Evolutionary conservation across 495 filamentous ascomycete species (phyloP), one percentile per base, ranked within the genome.

Genomic region (Xylaria flabelliformis): DNA sequence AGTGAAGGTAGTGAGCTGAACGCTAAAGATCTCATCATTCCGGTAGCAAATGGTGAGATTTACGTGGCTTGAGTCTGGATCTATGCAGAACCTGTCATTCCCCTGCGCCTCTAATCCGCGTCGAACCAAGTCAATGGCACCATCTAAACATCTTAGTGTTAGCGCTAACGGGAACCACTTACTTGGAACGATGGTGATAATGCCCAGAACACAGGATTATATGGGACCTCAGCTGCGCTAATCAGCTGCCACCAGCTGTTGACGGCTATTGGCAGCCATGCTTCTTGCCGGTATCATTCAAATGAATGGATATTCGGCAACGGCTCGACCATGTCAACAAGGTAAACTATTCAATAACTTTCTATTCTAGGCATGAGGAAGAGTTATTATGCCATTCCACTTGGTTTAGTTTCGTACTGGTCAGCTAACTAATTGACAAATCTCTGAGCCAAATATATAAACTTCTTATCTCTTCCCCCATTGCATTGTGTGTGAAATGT

Each of bases 51-150:
- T 65, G 63, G 24, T 42, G 42, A 13, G n/a, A 65, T 50, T 50
- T 64, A 17, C 19, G 64, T 67, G 64, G 64, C 64, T 67, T 67
- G 44, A 55, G 64, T 26, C 64, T 67, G 32, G 64, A 42, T 42
- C 39, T 39, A 8, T 39, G 10, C 13, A 39, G 39, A 67, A 51
- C 32, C 24, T 34, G 44, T 26, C 9, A 1, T 21, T 34, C n/a
- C 9, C 24, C 48, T 39, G 26, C 2, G 64, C 64, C 48, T 36
- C 63, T 67, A 19, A 24, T 53, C 32, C 26, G 64, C 64, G 17
- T 53, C 6, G 29, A n/a, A 63, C 59, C 39, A 39, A 55, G 64
- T n/a, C 44, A 41, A n/a, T 53, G 19, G 44, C 42, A 67, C 64
- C 44, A 46, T 19, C 15, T 9, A n/a, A n/a, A 17, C 64, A 55